A percentile compares a stretch with the other conserved stretches of the same genome.
Conservation (phyloP, 2,329 filamentous ascomycete genomes). For the Monilinia aucupariae region DNA sequence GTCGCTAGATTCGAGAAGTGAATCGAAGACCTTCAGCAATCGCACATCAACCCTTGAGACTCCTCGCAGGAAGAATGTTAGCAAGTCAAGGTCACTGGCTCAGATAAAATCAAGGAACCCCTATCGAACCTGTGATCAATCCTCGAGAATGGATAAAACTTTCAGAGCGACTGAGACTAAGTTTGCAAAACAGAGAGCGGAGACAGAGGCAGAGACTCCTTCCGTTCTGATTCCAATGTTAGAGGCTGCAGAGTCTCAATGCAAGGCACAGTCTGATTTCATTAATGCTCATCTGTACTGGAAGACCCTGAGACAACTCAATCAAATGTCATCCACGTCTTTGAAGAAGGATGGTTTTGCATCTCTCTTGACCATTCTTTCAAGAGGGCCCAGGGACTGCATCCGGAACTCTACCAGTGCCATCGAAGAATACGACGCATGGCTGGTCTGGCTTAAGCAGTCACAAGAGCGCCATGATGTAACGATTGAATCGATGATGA, state of each 20-base stretch:
- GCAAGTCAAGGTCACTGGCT: slow-evolving; percentile 45
- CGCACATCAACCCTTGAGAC: slow-evolving; percentile 48
- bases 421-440: slow-evolving; percentile 73
- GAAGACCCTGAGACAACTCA: slow-evolving; percentile 72
- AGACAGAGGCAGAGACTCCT: slow-evolving; percentile 38
- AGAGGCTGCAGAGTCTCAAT: slow-evolving; percentile 69
- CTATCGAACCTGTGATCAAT: slow-evolving; percentile 39
- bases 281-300: slow-evolving; percentile 80
- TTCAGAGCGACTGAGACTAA: slow-evolving; percentile 21
- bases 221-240: slow-evolving; percentile 66
- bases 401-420: slow-evolving; percentile 65
- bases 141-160: slow-evolving; percentile 19
- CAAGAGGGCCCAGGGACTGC: slow-evolving; percentile 62
- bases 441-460: slow-evolving; percentile 78
- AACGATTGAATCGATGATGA: slow-evolving; percentile 69
- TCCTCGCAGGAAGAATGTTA: slow-evolving; percentile 54
- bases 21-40: slow-evolving; percentile 64
- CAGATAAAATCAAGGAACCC: slow-evolving; percentile 55
- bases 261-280: slow-evolving; percentile 74
- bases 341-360: slow-evolving; percentile 64
- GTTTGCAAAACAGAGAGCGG: slow-evolving; percentile 21
- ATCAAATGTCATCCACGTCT: slow-evolving; percentile 54
- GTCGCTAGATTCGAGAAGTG: slow-evolving; percentile 53
- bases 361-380: slow-evolving; percentile 67
- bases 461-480: slow-evolving; percentile 73